A percentile compares a stretch with the other conserved stretches of the same genome.
Evolutionary conservation across 257 asterid species (phyloP).

Genomic region (Petrea volubilis): DNA sequence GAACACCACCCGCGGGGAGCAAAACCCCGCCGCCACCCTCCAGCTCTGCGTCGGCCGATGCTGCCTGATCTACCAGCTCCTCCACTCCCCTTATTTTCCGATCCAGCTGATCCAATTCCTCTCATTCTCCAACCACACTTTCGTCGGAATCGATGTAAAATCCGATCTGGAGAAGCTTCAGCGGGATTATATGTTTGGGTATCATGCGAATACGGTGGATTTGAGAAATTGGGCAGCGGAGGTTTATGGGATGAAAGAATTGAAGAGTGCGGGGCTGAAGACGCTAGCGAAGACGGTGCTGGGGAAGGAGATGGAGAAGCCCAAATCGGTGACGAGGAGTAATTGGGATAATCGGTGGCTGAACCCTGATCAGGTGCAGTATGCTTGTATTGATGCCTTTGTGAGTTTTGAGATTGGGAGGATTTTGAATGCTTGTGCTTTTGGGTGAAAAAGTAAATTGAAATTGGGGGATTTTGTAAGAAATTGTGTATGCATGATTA

Average conservation of each 20-base stretch:
- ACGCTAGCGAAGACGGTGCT: constrained; percentile 33
- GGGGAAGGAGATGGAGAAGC: constrained; percentile 36
- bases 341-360: constrained; percentile 40
- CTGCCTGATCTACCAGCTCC: constrained; percentile 43
- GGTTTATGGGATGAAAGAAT: constrained; percentile 1
- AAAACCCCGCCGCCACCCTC: constrained; percentile 44
- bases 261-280: constrained; percentile 31
- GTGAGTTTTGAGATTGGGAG: constrained; percentile 41
- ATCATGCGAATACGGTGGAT: constrained; percentile 27
- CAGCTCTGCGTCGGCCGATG: constrained; percentile 43
- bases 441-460: background rate
- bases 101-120: constrained; percentile 29
- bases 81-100: constrained; percentile 34
- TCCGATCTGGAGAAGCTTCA: constrained; percentile 38
- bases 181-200: constrained; percentile 31
- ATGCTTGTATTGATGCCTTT: constrained; percentile 47
- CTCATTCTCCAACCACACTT: constrained; percentile 26
- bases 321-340: constrained; percentile 34
- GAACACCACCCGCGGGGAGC: background rate
- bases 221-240: constrained; percentile 36
- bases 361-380: constrained; percentile 33
- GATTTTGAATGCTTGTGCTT: constrained; percentile 27
- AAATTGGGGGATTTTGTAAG: background rate
- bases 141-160: constrained; percentile 39
- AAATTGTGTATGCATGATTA: no score